phyloP scores from a whole-genome alignment of 78 protist species.

The Protostelium mycophagum region DNA sequence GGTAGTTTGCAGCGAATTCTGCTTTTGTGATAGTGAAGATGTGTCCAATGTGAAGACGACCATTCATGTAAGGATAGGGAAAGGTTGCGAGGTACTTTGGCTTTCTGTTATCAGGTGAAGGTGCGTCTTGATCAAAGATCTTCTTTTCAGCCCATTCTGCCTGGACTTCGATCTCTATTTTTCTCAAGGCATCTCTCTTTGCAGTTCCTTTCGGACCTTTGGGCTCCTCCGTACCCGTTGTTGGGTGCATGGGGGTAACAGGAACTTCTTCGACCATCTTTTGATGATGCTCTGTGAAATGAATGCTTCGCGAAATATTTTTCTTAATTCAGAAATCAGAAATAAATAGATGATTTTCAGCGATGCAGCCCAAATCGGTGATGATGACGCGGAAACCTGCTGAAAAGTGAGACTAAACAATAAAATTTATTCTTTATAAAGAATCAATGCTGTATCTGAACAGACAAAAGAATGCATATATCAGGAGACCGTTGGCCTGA shows the following conservation, averaged over 20 bases:
- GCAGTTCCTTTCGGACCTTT: constrained; percentile 25
- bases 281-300: too few species aligned
- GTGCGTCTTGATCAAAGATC: constrained; percentile 52
- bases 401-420: too few species aligned
- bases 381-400: too few species aligned
- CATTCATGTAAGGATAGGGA: constrained; percentile 99
- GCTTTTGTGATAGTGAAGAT: constrained; percentile 96
- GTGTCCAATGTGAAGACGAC: constrained; percentile 98
- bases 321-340: too few species aligned
- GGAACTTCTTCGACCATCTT: too few species aligned
- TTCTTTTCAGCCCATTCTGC: constrained; percentile 47
- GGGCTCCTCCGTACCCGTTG: background rate
- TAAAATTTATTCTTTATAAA: too few species aligned
- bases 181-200: constrained; percentile 60
- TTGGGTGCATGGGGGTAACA: background rate
- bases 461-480: too few species aligned
- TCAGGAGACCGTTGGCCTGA: too few species aligned
- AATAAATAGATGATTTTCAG: too few species aligned
- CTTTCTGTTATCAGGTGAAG: constrained; percentile 1
- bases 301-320: too few species aligned
- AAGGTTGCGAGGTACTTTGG: constrained; percentile 65
- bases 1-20: constrained; percentile 94
- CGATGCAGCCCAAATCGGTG: too few species aligned
- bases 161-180: constrained; percentile 52
- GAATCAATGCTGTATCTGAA: too few species aligned